Conservation (phyloP, 2,329 filamentous ascomycete genomes). For the Plectosphaerella sp. region DNA sequence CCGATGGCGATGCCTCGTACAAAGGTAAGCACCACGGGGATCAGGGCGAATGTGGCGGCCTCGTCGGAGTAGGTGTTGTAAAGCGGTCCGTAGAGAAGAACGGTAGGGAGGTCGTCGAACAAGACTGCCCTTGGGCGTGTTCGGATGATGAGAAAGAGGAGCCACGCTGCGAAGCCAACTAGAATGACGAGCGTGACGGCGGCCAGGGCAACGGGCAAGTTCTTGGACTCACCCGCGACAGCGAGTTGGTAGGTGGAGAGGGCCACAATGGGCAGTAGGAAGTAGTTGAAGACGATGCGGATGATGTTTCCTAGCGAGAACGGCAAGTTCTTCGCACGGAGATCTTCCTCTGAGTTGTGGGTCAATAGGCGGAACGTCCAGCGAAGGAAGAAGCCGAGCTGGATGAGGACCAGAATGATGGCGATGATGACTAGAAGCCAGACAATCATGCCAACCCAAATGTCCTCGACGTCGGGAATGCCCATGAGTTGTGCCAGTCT, state of each 20-base stretch:
- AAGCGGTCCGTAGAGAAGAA: constrained; percentile 84
- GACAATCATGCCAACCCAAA: constrained; percentile 92
- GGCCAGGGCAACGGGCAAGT: constrained; percentile 69
- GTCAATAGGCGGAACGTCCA: constrained; percentile 72
- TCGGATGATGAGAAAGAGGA: constrained; percentile 73
- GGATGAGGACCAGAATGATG: constrained; percentile 62
- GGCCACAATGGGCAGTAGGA: constrained; percentile 80
- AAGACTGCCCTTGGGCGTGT: constrained; percentile 81
- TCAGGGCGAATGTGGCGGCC: constrained; percentile 82
- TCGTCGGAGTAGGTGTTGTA: constrained; percentile 98
- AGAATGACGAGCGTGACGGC: constrained; percentile 70
- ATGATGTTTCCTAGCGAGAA: constrained; percentile 78
- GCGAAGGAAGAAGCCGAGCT: constrained; percentile 70
- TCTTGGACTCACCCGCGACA: constrained; percentile 62
- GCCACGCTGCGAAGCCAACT: constrained; percentile 70
- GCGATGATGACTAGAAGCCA: constrained; percentile 79
- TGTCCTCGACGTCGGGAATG: constrained; percentile 68
- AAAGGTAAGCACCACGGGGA: constrained; percentile 80
- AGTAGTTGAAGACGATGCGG: constrained; percentile 87
- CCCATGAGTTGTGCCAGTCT: constrained; percentile 77
- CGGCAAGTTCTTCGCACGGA: constrained; percentile 86
- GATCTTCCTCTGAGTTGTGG: constrained; percentile 74
- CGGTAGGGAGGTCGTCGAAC: constrained; percentile 88
- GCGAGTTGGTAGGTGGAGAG: constrained; percentile 91
- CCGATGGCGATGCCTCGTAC: constrained; percentile 87